phyloP scores from a whole-genome alignment of 2,329 filamentous ascomycete species.

The Trichoderma sp. region DNA sequence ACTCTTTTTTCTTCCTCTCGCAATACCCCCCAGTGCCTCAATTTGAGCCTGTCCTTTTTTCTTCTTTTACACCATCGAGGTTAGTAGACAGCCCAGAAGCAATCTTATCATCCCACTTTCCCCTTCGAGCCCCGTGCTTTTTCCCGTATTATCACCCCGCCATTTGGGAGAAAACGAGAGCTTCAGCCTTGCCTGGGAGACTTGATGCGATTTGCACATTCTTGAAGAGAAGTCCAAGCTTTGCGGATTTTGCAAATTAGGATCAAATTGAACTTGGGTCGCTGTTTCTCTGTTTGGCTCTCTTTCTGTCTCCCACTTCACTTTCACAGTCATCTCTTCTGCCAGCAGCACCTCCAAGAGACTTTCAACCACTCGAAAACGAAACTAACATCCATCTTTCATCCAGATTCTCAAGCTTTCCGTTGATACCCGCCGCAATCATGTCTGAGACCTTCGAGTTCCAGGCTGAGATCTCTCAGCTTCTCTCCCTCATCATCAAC shows the following conservation, averaged over 20 bases:
- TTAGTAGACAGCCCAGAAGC: background rate
- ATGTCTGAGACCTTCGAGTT: slow-evolving; percentile 99
- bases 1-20: slow-evolving; percentile 24
- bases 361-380: slow-evolving; percentile 29
- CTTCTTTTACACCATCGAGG: slow-evolving; percentile 27
- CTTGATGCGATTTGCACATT: background rate
- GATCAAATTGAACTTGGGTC: background rate
- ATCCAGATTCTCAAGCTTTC: slow-evolving; percentile 35
- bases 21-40: slow-evolving; percentile 26
- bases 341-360: background rate
- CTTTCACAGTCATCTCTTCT: slow-evolving; percentile 26
- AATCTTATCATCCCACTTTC: slow-evolving; percentile 27
- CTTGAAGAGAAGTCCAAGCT: background rate
- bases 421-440: slow-evolving; percentile 52
- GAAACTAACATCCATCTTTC: slow-evolving; percentile 27
- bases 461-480: slow-evolving; percentile 99
- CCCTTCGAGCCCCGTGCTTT: slow-evolving; percentile 22
- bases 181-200: slow-evolving; percentile 24
- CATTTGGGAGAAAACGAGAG: slow-evolving; percentile 2
- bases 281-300: background rate
- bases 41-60: slow-evolving; percentile 26
- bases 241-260: background rate
- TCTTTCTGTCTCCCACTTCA: background rate
- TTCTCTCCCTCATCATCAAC: slow-evolving; percentile 99
- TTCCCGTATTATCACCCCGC: slow-evolving; percentile 14